Evolutionary conservation across 2,329 filamentous ascomycete species (phyloP), one percentile per base, ranked within the genome.

Genomic region (Sporothrix curviconia): DNA sequence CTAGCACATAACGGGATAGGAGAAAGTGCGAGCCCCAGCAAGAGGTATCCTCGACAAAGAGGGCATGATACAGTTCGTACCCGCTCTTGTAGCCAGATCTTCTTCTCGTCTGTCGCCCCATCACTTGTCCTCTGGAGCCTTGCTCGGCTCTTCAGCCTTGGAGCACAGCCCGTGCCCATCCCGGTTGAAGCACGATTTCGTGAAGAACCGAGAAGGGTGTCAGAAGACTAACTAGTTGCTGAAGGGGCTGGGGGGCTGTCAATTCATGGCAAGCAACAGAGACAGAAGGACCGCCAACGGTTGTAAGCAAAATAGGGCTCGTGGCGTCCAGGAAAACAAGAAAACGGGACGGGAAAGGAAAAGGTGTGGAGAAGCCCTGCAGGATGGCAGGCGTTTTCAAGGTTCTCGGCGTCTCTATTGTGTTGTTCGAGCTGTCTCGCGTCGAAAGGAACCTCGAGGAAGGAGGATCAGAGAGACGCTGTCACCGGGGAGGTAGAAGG

Each of bases 371-470:
- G 40, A 24, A n/a, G 17, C 37, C 52, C 40, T 55, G 52, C 42
- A 55, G 24, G 42, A 49, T 42, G 54, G 34, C 54, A 50, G 44
- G 55, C 55, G 39, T 56, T 56, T 37, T 51, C 25, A 43, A 28
- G 25, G 6, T 2, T 37, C n/a, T n/a, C n/a, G n/a, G n/a, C n/a
- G n/a, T n/a, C n/a, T 44, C 39, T 8, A 5, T 11, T 15, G 19
- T 3, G 2, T 9, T 37, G n/a, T 11, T 37, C 2, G 32, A 22
- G 19, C 12, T 4, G 11, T 24, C 22, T 36, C 12, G 47, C 34
- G 32, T 9, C 17, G 32, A 9, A 34, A 11, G n/a, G n/a, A n/a
- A n/a, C n/a, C n/a, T n/a, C n/a, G n/a, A n/a, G n/a, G n/a, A n/a
- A n/a, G n/a, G n/a, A n/a, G n/a, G n/a, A n/a, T n/a, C n/a, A n/a